Evolutionary conservation across 2,329 filamentous ascomycete genomes (phyloP), one percentile per base, ranked within the genome.

Genomic region (Catunica adiposa): DNA sequence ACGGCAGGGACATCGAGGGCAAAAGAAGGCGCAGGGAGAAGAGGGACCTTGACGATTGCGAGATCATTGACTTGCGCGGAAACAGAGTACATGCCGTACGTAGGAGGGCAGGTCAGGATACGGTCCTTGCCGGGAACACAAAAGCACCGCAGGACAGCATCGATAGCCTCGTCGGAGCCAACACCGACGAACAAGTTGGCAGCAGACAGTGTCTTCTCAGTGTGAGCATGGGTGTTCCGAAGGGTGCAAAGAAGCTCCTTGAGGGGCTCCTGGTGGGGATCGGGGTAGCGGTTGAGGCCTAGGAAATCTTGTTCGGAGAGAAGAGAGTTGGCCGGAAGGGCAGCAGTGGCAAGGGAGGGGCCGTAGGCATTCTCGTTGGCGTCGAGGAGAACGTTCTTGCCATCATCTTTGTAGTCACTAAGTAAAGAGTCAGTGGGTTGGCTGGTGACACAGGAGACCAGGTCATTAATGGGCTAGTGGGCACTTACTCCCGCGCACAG

Each of bases 321-420:
- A 17, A 60, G 51, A n/a, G 66, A 64, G 34, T 66, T 62, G 57
- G 69, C 68, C 60, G 70, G 70, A 44, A 62, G 56, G 52, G 73
- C 71, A 9, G 73, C 71, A 42, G 75, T 65, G 1, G 75, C 71
- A 51, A 96, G 72, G 1, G 86, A 84, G 0, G 92, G 90, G 0
- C 92, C 92, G 64, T 84, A 96, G 58, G 92, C 89, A 66, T 98
- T 98, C 72, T 98, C 92, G 65, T 98, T 98, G 63, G 92, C 92
- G 67, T 98, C 92, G 61, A 98, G 84, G 54, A 98, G 83, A 64
- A 97, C 82, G 65, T 97, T 97, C 58, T 82, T 90, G 62, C 92
- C 92, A 66, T 98, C 86, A 68, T 98, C 90, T 73, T 98, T 96
- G 78, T 98, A 97, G 77, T 98, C 92, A 72, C 88, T 94, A 53